Conservation (phyloP, 2,329 filamentous ascomycete genomes). For the Lasiodiplodia sp. region DNA sequence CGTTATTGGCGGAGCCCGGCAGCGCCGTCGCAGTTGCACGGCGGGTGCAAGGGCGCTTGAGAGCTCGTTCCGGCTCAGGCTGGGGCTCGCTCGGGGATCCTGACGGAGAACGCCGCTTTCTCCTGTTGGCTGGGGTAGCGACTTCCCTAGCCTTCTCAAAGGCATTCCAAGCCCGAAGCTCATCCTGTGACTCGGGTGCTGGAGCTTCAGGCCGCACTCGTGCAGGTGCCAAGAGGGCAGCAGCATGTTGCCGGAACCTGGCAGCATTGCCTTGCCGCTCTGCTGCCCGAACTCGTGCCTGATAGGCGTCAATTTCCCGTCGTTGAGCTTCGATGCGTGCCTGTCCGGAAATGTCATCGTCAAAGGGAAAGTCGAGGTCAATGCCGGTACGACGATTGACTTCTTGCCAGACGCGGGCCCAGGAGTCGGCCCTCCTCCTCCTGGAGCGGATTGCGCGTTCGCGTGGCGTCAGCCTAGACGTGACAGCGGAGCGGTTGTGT, state of each 20-base stretch:
- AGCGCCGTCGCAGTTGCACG: constrained; percentile 64
- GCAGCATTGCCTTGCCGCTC: constrained; percentile 77
- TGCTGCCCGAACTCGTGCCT: constrained; percentile 82
- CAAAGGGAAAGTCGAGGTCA: constrained; percentile 86
- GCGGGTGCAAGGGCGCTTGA: constrained; percentile 86
- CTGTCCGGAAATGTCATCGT: constrained; percentile 62
- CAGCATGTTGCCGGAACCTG: constrained; percentile 73
- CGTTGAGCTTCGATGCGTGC: constrained; percentile 47
- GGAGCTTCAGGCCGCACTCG: constrained; percentile 50
- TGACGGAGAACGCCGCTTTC: constrained; percentile 81
- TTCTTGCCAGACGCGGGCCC: constrained; percentile 87
- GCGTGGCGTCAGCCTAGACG: constrained; percentile 39
- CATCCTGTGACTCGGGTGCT: constrained; percentile 77
- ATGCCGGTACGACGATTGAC: constrained; percentile 81
- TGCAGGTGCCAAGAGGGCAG: constrained; percentile 62
- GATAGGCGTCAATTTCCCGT: constrained; percentile 74
- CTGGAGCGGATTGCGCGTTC: constrained; percentile 28
- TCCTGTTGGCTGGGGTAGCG: constrained; percentile 57
- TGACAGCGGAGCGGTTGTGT: constrained; percentile 39
- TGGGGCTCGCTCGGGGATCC: constrained; percentile 74
- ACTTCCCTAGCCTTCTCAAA: constrained; percentile 81
- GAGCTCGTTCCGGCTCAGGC: constrained; percentile 75
- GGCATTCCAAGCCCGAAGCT: constrained; percentile 86
- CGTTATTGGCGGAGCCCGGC: constrained; percentile 40
- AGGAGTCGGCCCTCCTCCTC: constrained; percentile 45